Evolutionary conservation across 2,329 filamentous ascomycete species (phyloP).

Genomic region (Epichloe uncinata): DNA sequence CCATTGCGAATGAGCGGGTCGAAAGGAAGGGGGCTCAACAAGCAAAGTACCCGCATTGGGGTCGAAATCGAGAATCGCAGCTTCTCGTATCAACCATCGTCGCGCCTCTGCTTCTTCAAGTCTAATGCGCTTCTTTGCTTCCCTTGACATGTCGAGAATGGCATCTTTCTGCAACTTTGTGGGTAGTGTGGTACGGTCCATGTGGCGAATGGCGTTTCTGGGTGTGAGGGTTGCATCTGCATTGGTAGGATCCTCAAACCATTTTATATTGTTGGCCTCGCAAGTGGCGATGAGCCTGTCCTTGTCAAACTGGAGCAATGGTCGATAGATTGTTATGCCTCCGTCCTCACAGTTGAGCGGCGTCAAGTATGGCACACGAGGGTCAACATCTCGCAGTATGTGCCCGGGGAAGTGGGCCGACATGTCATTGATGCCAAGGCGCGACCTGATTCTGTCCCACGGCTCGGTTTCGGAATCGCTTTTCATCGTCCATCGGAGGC

Average conservation of each 20-base stretch:
- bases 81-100: constrained; percentile 35
- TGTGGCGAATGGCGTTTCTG: constrained; percentile 66
- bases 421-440: constrained; percentile 10
- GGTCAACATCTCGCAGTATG: constrained; percentile 7
- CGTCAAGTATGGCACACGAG: constrained; percentile 19
- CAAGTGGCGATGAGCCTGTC: constrained; percentile 64
- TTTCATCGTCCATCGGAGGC: constrained; percentile 16
- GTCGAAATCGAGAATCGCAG: constrained; percentile 33
- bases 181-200: constrained; percentile 50
- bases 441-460: constrained; percentile 7
- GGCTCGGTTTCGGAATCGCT: constrained; percentile 15
- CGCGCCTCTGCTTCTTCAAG: constrained; percentile 39
- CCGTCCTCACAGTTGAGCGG: constrained; percentile 42
- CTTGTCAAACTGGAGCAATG: constrained; percentile 59
- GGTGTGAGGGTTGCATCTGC: constrained; percentile 59
- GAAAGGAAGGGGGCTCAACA: constrained; percentile 29
- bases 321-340: constrained; percentile 54
- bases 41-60: constrained; percentile 34
- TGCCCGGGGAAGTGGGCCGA: constrained; percentile 16
- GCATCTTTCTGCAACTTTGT: constrained; percentile 51
- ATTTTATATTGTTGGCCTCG: constrained; percentile 48
- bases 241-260: constrained; percentile 83
- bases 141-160: constrained; percentile 47
- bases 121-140: constrained; percentile 30
- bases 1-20: background rate